These are phyloP conservation scores for Saccharomyces jurei DNA, from an alignment of 805 yeast genomes.

Conservation along the genomic window DNA sequence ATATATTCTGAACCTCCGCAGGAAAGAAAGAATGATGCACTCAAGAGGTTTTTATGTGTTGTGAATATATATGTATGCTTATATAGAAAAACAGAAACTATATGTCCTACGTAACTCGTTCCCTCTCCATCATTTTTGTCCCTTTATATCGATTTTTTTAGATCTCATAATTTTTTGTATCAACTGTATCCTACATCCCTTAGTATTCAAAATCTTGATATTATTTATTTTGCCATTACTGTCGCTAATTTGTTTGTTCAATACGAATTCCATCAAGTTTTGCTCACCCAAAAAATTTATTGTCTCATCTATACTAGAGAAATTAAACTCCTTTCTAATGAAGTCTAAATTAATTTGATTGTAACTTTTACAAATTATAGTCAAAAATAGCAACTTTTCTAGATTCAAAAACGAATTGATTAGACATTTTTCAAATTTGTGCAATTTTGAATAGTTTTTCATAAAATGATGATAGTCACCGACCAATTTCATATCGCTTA, in stretches of 20 bases:
- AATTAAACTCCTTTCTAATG: constrained; percentile 34
- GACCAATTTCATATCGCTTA: constrained; percentile 28
- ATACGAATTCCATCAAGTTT: constrained; percentile 31
- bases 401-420: constrained; percentile 48
- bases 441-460: constrained; percentile 33
- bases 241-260: constrained; percentile 14
- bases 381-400: constrained; percentile 50
- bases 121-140: constrained; percentile 40
- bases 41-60: neutral
- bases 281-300: constrained; percentile 36
- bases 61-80: constrained; percentile 26
- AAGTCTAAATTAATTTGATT: constrained; percentile 37
- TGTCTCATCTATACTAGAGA: constrained; percentile 34
- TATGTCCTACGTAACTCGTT: neutral
- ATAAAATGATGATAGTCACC: constrained; percentile 51
- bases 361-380: constrained; percentile 50
- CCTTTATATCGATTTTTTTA: constrained; percentile 77
- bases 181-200: constrained; percentile 30
- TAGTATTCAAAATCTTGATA: constrained; percentile 30
- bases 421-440: constrained; percentile 38
- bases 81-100: neutral
- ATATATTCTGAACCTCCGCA: neutral
- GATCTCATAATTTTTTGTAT: constrained; percentile 33
- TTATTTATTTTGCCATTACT: constrained; percentile 22
- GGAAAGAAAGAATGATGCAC: neutral